phyloP scores from a whole-genome alignment of 805 yeast genomes.

The Suhomyces pyralidae region DNA sequence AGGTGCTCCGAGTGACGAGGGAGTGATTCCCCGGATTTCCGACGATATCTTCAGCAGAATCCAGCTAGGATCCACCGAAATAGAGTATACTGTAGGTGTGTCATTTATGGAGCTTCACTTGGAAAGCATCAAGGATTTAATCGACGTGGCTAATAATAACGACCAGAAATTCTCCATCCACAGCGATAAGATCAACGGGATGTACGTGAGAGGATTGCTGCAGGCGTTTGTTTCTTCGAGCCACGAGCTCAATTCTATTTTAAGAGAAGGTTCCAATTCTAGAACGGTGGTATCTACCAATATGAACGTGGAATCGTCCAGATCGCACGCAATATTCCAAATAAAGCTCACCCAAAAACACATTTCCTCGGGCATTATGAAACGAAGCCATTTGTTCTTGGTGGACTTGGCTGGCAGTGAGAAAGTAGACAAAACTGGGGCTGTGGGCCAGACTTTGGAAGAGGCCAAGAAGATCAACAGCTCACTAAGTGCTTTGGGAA shows the following conservation, averaged over 20 bases:
- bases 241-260: constrained; percentile 54
- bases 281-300: constrained; percentile 61
- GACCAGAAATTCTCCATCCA: constrained; percentile 48
- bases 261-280: constrained; percentile 55
- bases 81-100: constrained; percentile 65
- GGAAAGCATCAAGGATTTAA: constrained; percentile 71
- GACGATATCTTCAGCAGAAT: constrained; percentile 62
- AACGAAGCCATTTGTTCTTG: constrained; percentile 61
- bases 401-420: constrained; percentile 91
- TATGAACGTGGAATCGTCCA: constrained; percentile 70
- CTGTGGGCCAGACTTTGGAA: constrained; percentile 67
- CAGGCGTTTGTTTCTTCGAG: constrained; percentile 57
- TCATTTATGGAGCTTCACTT: constrained; percentile 79
- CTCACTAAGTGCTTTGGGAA: constrained; percentile 74
- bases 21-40: constrained; percentile 71
- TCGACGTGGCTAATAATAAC: constrained; percentile 31
- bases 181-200: constrained; percentile 62
- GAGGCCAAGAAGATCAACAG: constrained; percentile 84
- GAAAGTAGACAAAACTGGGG: constrained; percentile 73
- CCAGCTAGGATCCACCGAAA: constrained; percentile 40
- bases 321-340: constrained; percentile 79
- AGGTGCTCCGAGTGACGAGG: constrained; percentile 50
- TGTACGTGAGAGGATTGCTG: constrained; percentile 68
- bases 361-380: constrained; percentile 51
- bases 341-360: constrained; percentile 63